phyloP scores from a whole-genome alignment of 1,284 basidiomycete species.

The Ganoderma lingzhi region DNA sequence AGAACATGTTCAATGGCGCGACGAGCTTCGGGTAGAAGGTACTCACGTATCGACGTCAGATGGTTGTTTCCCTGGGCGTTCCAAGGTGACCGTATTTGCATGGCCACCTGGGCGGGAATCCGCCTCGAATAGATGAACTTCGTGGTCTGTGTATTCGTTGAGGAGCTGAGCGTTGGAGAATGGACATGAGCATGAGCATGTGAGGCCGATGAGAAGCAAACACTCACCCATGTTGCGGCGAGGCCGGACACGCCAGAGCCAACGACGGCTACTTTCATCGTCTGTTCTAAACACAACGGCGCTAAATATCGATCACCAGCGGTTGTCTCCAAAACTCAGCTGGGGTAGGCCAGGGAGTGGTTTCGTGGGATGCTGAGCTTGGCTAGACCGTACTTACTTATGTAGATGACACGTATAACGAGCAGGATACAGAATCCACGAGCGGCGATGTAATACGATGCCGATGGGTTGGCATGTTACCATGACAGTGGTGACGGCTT shows the following conservation, averaged over 20 bases:
- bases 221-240: slow-evolving; percentile 75
- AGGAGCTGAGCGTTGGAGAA: slow-evolving; percentile 52
- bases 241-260: slow-evolving; percentile 85
- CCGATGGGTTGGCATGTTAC: slow-evolving; percentile 15
- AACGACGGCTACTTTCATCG: slow-evolving; percentile 79
- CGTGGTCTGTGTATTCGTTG: slow-evolving; percentile 82
- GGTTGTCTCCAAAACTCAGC: neutral
- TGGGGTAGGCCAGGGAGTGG: neutral
- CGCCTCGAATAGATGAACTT: slow-evolving; percentile 83
- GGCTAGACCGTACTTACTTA: no score
- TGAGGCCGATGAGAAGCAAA: neutral
- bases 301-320: neutral
- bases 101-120: slow-evolving; percentile 79
- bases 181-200: neutral
- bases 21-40: slow-evolving; percentile 26
- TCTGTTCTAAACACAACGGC: neutral
- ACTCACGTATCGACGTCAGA: slow-evolving; percentile 76
- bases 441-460: neutral
- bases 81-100: slow-evolving; percentile 77
- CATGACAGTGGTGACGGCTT: neutral
- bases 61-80: slow-evolving; percentile 46
- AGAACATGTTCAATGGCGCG: neutral
- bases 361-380: neutral
- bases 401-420: neutral
- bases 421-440: neutral